A percentile compares a stretch with the other conserved stretches of the same genome.
These are phyloP conservation scores for Myxozyma vanderwaltii DNA, from an alignment of 805 yeast species.

Conservation along the genomic window DNA sequence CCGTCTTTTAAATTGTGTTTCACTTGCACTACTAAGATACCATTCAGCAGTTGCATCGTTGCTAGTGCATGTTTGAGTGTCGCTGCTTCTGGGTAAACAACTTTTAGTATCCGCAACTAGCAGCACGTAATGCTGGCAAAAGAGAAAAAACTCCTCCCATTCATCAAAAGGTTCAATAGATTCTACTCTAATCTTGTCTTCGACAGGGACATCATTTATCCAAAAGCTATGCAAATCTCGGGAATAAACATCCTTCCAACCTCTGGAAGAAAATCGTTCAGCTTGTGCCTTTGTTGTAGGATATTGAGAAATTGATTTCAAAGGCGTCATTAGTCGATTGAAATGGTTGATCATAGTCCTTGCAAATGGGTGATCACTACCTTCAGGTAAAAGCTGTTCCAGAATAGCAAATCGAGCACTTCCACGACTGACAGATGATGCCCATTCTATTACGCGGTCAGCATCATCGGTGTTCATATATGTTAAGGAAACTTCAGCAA, in stretches of 20 bases:
- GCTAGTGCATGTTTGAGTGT: background rate
- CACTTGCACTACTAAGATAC: background rate
- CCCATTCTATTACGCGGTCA: constrained; percentile 56
- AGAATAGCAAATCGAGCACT: constrained; percentile 61
- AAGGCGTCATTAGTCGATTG: constrained; percentile 62
- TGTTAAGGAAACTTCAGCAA: constrained; percentile 82
- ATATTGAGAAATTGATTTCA: constrained; percentile 63
- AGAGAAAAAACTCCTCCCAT: constrained; percentile 76
- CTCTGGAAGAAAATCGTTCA: constrained; percentile 51
- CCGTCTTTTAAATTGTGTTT: constrained; percentile 8
- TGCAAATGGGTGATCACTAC: constrained; percentile 65
- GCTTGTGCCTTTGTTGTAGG: constrained; percentile 55
- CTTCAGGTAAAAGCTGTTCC: constrained; percentile 73
- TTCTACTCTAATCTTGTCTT: constrained; percentile 48
- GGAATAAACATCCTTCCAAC: constrained; percentile 45
- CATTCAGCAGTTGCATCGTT: background rate
- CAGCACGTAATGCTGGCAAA: constrained; percentile 73
- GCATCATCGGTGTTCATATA: constrained; percentile 73
- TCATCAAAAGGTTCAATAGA: constrained; percentile 74
- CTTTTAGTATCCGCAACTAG: constrained; percentile 56
- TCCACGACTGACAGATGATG: constrained; percentile 49
- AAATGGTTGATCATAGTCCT: constrained; percentile 76
- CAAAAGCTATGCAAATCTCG: constrained; percentile 63
- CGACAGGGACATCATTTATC: constrained; percentile 49
- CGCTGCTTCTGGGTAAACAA: background rate